phyloP scores from a whole-genome alignment of 768 basidiomycete species.

The Lentinula sp. region DNA sequence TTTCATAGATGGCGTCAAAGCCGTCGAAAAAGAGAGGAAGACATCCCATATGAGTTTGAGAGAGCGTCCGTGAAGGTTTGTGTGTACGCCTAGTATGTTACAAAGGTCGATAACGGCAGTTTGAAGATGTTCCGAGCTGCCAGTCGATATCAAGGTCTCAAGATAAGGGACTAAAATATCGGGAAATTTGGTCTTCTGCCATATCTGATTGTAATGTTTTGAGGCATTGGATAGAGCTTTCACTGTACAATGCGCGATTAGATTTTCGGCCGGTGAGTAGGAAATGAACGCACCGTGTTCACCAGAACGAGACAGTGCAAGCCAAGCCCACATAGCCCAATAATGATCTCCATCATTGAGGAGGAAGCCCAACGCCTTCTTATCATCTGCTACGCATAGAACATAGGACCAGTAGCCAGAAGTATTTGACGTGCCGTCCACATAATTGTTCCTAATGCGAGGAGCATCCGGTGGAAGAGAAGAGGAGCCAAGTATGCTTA shows the following conservation, averaged over 20 bases:
- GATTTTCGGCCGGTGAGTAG: neutral
- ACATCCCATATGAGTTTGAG: slow-evolving; percentile 36
- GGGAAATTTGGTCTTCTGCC: slow-evolving; percentile 27
- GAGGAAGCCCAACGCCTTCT: slow-evolving; percentile 25
- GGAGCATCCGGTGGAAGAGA: slow-evolving; percentile 26
- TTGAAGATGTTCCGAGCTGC: slow-evolving; percentile 19
- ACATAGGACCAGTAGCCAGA: slow-evolving; percentile 45
- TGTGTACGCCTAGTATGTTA: slow-evolving; percentile 24
- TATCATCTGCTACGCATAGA: slow-evolving; percentile 37
- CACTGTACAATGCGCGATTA: neutral
- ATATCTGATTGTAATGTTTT: slow-evolving; percentile 33
- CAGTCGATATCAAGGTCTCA: slow-evolving; percentile 27
- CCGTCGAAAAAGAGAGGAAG: slow-evolving; percentile 20
- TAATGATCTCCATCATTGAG: slow-evolving; percentile 45
- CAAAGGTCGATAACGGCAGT: slow-evolving; percentile 31
- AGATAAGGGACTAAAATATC: slow-evolving; percentile 45
- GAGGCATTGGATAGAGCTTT: slow-evolving; percentile 26
- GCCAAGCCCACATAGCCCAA: slow-evolving; percentile 52
- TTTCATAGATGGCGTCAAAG: slow-evolving; percentile 22
- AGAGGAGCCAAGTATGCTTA: slow-evolving; percentile 45
- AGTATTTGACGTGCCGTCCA: slow-evolving; percentile 14
- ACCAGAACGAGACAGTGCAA: slow-evolving; percentile 22
- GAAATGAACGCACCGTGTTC: neutral
- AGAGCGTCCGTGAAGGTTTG: slow-evolving; percentile 27
- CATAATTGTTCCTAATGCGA: slow-evolving; percentile 20